A percentile compares a stretch with the other conserved stretches of the same genome.
Conservation (phyloP, 495 filamentous ascomycete species). For the Pseudevernia furfuracea region DNA sequence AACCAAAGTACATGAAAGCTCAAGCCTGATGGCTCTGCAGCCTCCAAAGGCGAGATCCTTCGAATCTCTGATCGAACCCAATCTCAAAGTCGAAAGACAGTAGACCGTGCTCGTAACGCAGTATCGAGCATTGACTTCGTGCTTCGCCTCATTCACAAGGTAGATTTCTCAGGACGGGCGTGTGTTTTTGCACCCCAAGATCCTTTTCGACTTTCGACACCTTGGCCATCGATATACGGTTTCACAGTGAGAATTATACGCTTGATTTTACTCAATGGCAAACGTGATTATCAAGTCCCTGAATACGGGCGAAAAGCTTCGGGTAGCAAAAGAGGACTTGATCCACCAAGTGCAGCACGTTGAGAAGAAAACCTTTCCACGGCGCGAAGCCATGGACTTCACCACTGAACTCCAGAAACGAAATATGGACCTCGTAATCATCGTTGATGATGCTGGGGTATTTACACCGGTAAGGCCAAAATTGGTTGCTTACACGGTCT, state of each 20-base stretch:
- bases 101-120: not conserved
- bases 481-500: conserved; percentile 48
- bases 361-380: conserved; percentile 53
- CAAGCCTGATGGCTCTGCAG: not conserved
- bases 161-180: not conserved
- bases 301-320: conserved; percentile 3
- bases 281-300: conserved; percentile 7
- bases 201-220: not conserved
- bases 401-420: conserved; percentile 48
- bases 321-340: conserved; percentile 28
- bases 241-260: not conserved
- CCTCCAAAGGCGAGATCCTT: not conserved
- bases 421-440: conserved; percentile 47
- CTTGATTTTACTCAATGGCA: conserved; percentile 14
- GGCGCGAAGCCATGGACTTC: conserved; percentile 50
- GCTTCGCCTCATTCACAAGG: not conserved
- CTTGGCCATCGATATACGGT: not conserved
- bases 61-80: not conserved
- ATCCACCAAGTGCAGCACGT: conserved; percentile 39
- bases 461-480: not conserved
- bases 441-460: conserved; percentile 28
- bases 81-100: not conserved
- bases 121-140: not conserved
- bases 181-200: not conserved
- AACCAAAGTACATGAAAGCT: not conserved